Evolutionary conservation across 1,284 basidiomycete genomes (phyloP), one percentile per base, ranked within the genome.

Genomic region (Marasmius fiardii): DNA sequence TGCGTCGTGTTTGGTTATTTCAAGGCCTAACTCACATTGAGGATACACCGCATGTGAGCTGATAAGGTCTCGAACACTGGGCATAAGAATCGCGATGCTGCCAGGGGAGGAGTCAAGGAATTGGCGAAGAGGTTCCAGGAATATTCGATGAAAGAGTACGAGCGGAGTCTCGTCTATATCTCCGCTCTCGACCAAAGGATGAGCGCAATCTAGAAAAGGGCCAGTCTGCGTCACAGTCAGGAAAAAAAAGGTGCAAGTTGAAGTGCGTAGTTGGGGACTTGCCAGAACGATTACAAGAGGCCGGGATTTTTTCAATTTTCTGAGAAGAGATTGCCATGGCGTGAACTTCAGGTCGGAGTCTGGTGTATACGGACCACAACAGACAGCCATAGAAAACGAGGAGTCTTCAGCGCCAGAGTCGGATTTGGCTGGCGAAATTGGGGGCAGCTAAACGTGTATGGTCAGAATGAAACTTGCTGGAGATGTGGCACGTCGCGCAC

Each of bases 11-110:
- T 60, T 62, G 57, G 72, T 71, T 20, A 79, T 66, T 31, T 73
- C 70, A 43, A 74, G 68, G 26, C 75, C 73, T 31, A 96, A 72
- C 60, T 89, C 86, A 26, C 84, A 80, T 68, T 99, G 97, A 0
- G 97, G 97, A 68, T 87, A 97, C 12, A 92, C 93, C 1, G 83
- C 81, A 67, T 97, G 93, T 47, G 80, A 73, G 63, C 84, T 90
- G 58, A 94, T 72, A 16, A 96, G 68, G 66, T 99, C 96, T 34
- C 86, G 78, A 10, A 92, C 78, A 59, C 88, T 91, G 1, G 97
- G 95, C 1, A 98, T 74, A 39, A 99, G 67, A 11, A 97, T 73
- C 7, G 90, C 80, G 4, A 82, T 79, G 34, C 88, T 93, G 0
- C 80, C 80, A 0, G 91, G 88, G 0, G 82, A 87, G 0, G 74